Conservation (phyloP, 495 filamentous ascomycete species). For the Penicillium desertorum region DNA sequence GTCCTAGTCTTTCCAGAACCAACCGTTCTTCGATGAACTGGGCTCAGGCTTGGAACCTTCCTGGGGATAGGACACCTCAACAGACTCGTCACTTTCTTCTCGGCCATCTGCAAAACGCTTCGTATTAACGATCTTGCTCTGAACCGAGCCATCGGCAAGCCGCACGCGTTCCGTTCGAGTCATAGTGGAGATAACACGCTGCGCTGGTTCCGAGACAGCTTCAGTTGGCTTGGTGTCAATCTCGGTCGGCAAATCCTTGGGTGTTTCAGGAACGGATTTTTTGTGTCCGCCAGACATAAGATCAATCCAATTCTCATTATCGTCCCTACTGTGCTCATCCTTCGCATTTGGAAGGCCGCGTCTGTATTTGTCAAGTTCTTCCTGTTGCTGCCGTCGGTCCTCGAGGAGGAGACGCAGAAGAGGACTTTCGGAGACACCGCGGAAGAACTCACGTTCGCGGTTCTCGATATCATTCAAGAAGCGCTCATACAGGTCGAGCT, state of each 20-base stretch:
- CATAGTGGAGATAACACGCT: conserved; percentile 54
- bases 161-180: conserved; percentile 56
- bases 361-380: conserved; percentile 13
- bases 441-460: conserved; percentile 35
- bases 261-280: conserved; percentile 31
- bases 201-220: conserved; percentile 1
- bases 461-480: conserved; percentile 43
- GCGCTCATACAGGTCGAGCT: conserved; percentile 47
- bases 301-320: conserved; percentile 34
- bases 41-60: conserved; percentile 13
- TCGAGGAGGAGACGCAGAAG: conserved; percentile 37
- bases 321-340: conserved; percentile 22
- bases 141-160: conserved; percentile 59
- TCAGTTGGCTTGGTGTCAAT: conserved; percentile 7
- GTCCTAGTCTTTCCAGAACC: conserved; percentile 43
- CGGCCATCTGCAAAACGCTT: conserved; percentile 63
- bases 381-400: conserved; percentile 26
- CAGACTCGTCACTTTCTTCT: conserved; percentile 55
- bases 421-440: conserved; percentile 30
- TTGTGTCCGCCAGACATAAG: conserved; percentile 34
- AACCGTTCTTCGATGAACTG: conserved; percentile 33
- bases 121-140: conserved; percentile 59
- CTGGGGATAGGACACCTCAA: conserved; percentile 33
- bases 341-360: background rate
- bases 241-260: conserved; percentile 9